Evolutionary conservation across 1,284 basidiomycete species (phyloP).

Genomic region (Clitocybe nebularis): DNA sequence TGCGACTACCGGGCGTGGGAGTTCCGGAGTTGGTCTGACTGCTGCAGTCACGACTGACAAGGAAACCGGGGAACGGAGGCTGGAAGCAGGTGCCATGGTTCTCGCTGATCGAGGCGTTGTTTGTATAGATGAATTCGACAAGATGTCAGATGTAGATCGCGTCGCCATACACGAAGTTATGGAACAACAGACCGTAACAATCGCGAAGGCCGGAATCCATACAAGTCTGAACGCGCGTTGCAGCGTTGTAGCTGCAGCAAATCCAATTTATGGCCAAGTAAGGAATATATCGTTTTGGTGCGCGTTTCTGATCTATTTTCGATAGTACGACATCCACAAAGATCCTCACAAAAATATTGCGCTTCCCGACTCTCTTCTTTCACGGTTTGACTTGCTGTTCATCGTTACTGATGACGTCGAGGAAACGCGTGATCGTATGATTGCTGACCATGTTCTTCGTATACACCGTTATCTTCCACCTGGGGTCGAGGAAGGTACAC

Average conservation of each 20-base stretch:
- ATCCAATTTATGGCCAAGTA: conserved; percentile 98
- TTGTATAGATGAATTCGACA: conserved; percentile 99
- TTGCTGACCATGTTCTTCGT: conserved; percentile 96
- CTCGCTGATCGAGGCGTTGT: conserved; percentile 99
- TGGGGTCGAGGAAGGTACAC: conserved; percentile 93
- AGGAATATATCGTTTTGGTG: conserved; percentile 20
- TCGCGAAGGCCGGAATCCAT: conserved; percentile 99
- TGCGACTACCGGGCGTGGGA: conserved; percentile 96
- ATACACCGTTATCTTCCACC: conserved; percentile 98
- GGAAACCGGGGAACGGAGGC: conserved; percentile 92
- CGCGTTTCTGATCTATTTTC: conserved; percentile 11
- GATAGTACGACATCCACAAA: conserved; percentile 99
- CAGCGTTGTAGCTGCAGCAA: conserved; percentile 97
- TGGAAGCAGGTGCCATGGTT: conserved; percentile 99
- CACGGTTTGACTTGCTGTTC: conserved; percentile 98
- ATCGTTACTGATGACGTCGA: conserved; percentile 98
- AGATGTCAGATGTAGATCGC: conserved; percentile 98
- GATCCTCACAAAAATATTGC: conserved; percentile 99
- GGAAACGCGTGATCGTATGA: conserved; percentile 89
- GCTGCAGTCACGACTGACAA: conserved; percentile 99
- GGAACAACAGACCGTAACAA: conserved; percentile 99
- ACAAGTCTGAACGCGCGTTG: conserved; percentile 97
- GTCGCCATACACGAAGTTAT: conserved; percentile 99
- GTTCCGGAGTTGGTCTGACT: conserved; percentile 97
- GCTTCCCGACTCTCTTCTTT: conserved; percentile 95